Evolutionary conservation across 768 basidiomycete genomes (phyloP).

Genomic region (Suillus alpinus): DNA sequence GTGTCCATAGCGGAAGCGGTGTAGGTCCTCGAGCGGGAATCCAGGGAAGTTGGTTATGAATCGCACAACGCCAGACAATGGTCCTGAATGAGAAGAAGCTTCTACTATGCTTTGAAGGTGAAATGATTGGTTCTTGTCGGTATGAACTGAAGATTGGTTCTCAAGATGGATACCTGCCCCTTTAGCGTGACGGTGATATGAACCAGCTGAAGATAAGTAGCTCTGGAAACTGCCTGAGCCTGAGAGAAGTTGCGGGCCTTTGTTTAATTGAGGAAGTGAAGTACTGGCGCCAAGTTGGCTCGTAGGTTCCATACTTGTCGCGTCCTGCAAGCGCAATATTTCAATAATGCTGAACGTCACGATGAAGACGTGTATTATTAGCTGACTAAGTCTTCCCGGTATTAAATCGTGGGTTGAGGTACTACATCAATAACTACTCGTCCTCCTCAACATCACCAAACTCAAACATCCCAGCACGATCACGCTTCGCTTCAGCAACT

Average conservation of each 20-base stretch:
- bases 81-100: constrained; percentile 12
- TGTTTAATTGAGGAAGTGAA: background rate
- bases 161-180: constrained; percentile 21
- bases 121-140: constrained; percentile 3
- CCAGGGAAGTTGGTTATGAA: constrained; percentile 22
- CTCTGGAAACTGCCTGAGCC: constrained; percentile 44
- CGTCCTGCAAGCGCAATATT: background rate
- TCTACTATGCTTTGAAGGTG: constrained; percentile 7
- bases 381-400: constrained; percentile 1
- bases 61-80: constrained; percentile 25
- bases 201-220: constrained; percentile 41
- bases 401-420: background rate
- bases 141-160: constrained; percentile 4
- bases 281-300: background rate
- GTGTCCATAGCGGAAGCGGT: constrained; percentile 20
- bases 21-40: constrained; percentile 25
- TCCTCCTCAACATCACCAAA: constrained; percentile 91
- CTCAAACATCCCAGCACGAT: constrained; percentile 83
- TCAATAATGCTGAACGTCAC: background rate
- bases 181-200: constrained; percentile 34
- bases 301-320: background rate
- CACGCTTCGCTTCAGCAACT: constrained; percentile 63
- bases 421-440: constrained; percentile 34
- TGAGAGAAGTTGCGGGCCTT: constrained; percentile 6
- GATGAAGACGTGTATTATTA: background rate